phyloP scores from a whole-genome alignment of 2,329 filamentous ascomycete genomes.

The Apiospora hydei region DNA sequence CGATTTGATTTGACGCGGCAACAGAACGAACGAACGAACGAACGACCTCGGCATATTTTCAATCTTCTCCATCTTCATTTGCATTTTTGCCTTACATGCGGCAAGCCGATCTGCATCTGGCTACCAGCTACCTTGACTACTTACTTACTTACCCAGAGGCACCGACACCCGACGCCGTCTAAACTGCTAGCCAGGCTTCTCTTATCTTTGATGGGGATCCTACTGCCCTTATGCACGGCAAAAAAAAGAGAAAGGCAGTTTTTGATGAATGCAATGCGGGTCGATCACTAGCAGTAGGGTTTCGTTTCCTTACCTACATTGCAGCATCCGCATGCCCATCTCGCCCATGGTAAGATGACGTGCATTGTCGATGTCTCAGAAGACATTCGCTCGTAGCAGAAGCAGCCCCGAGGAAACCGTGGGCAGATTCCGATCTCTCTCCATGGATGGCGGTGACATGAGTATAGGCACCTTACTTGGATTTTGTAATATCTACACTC shows the following conservation, averaged over 20 bases:
- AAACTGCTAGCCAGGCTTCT: not conserved
- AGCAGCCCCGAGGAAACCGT: not conserved
- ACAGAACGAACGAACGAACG: not conserved
- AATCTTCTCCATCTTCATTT: not conserved
- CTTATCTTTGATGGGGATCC: not conserved
- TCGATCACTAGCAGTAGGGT: not conserved
- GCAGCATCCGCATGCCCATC: not conserved
- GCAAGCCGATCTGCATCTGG: conserved; percentile 4
- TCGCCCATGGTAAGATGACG: conserved; percentile 15
- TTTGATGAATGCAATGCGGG: not conserved
- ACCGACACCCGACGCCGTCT: not conserved
- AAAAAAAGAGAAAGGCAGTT: not conserved
- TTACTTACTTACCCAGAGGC: no score
- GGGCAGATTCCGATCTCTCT: not conserved
- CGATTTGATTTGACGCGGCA: conserved; percentile 1
- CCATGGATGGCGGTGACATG: no score
- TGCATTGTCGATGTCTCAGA: conserved; percentile 4
- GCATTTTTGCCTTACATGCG: not conserved
- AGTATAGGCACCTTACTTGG: no score
- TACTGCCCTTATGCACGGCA: not conserved
- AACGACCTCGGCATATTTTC: conserved; percentile 1
- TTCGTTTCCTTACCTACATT: not conserved
- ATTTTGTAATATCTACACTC: not conserved
- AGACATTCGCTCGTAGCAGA: not conserved
- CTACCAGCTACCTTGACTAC: not conserved